phyloP scores from a whole-genome alignment of 208 protist genomes.

The Crithidia acanthocephali region DNA sequence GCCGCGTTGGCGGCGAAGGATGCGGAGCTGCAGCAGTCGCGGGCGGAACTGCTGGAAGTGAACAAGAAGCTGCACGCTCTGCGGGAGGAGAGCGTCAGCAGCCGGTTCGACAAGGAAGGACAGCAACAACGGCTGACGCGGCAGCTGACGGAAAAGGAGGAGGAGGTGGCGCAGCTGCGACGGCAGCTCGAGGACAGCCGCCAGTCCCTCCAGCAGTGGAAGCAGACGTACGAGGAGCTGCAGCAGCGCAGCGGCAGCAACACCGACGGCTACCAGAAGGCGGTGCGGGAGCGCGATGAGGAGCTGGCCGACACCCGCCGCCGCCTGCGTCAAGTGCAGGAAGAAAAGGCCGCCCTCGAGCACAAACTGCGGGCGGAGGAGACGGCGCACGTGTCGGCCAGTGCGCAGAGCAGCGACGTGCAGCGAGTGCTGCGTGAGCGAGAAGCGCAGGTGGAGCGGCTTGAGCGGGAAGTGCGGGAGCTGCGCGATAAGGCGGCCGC shows the following conservation, averaged over 20 bases:
- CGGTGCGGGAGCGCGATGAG: slow-evolving; percentile 52
- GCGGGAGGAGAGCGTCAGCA: slow-evolving; percentile 45
- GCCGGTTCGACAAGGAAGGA: slow-evolving; percentile 47
- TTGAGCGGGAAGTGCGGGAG: slow-evolving; percentile 52
- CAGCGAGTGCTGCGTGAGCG: slow-evolving; percentile 50
- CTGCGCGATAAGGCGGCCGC: slow-evolving; percentile 34
- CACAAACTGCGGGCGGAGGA: slow-evolving; percentile 41
- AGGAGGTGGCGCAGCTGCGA: slow-evolving; percentile 48
- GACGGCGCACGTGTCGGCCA: slow-evolving; percentile 30
- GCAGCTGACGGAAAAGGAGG: slow-evolving; percentile 53
- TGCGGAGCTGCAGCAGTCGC: slow-evolving; percentile 48
- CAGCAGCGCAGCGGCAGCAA: slow-evolving; percentile 44
- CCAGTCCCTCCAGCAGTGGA: slow-evolving; percentile 54
- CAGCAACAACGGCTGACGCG: slow-evolving; percentile 37
- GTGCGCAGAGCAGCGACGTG: slow-evolving; percentile 31
- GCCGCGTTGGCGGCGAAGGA: slow-evolving; percentile 50
- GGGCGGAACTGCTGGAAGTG: slow-evolving; percentile 47
- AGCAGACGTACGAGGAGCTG: slow-evolving; percentile 50
- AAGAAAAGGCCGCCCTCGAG: slow-evolving; percentile 52
- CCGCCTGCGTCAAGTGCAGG: slow-evolving; percentile 34
- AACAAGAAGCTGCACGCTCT: slow-evolving; percentile 41
- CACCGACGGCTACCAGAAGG: slow-evolving; percentile 42
- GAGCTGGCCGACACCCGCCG: slow-evolving; percentile 45
- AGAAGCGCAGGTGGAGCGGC: slow-evolving; percentile 43
- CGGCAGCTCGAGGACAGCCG: slow-evolving; percentile 52